Evolutionary conservation across 2,329 filamentous ascomycete genomes (phyloP), one percentile per base, ranked within the genome.

Genomic region (Pseudogymnoascus sp.): DNA sequence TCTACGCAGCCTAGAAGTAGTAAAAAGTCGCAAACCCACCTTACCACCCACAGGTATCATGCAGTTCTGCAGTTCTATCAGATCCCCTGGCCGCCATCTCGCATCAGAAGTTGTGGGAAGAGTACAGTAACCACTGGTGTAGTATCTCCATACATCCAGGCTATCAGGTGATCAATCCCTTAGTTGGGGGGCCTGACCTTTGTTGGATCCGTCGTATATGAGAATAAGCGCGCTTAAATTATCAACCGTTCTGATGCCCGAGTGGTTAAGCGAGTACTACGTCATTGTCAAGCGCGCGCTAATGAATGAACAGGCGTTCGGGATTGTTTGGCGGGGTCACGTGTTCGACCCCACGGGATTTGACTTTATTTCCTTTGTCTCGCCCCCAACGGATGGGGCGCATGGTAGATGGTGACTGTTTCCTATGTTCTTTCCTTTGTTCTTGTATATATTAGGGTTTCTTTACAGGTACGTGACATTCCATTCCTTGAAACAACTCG

Each of bases 211-310:
- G 26, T n/a, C 9, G n/a, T 57, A 17, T 57, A 13, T n/a, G 26
- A 6, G 26, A 57, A 57, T 19, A 57, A n/a, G 47, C 47, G 47
- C 47, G 47, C 47, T 19, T 57, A 57, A 1, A 7, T 8, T 57
- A 57, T 19, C 26, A 57, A 33, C 19, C 13, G 8, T 11, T 10
- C 4, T 3, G 26, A 31, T 57, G 47, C 47, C 26, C 47, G 47
- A 57, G 26, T 57, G 28, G 47, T 57, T 57, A 57, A 50, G 17
- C 40, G 8, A 4, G 2, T 9, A 23, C 47, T 57, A 57, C 47
- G 47, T 57, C 47, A 57, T 57, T 33, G 47, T 57, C 47, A 57
- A 33, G 47, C 47, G 47, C 47, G 47, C 47, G 47, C 47, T 57
- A 57, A 57, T 57, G 4, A 13, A 33, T 33, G 19, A 31, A 57